These are phyloP conservation scores for Baorangia bicolor DNA, from an alignment of 768 basidiomycete species.

Conservation along the genomic window DNA sequence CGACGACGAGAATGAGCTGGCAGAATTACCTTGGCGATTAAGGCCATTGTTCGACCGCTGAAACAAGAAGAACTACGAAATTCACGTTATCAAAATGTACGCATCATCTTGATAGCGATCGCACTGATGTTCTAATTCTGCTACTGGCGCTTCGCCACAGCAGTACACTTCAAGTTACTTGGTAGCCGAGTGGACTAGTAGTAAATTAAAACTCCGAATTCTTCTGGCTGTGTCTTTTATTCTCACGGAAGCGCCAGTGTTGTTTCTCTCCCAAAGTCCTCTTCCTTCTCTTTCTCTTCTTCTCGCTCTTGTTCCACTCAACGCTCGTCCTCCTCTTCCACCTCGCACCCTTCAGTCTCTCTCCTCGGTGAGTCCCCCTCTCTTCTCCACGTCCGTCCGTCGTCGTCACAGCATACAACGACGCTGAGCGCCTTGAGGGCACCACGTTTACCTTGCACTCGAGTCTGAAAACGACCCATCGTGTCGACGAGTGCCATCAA, in stretches of 20 bases:
- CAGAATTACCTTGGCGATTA: conserved; percentile 13
- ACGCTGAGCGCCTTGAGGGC: conserved; percentile 26
- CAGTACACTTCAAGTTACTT: no score
- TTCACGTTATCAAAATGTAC: no score
- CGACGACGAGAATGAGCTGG: no score
- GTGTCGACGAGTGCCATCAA: conserved; percentile 3
- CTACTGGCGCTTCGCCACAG: no score
- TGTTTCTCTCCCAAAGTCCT: conserved; percentile 41
- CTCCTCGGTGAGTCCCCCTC: conserved; percentile 25
- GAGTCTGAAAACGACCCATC: neutral
- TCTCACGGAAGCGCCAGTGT: conserved; percentile 45
- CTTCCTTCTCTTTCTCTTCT: conserved; percentile 29
- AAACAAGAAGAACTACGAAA: neutral
- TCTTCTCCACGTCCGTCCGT: neutral
- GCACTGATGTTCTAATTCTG: no score
- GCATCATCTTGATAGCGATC: no score
- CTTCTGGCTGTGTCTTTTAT: conserved; percentile 23
- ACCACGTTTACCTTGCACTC: conserved; percentile 27
- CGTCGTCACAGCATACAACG: conserved; percentile 13
- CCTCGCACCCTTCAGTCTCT: conserved; percentile 3
- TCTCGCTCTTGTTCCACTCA: conserved; percentile 27
- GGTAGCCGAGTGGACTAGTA: no score
- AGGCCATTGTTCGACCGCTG: no score
- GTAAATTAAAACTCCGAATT: conserved; percentile 51
- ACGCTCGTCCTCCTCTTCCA: conserved; percentile 22